Percentiles rank a stretch among this genome's conserved stretches.
phyloP scores from a whole-genome alignment of 1,284 basidiomycete species.

The Leccinum subrobustum region DNA sequence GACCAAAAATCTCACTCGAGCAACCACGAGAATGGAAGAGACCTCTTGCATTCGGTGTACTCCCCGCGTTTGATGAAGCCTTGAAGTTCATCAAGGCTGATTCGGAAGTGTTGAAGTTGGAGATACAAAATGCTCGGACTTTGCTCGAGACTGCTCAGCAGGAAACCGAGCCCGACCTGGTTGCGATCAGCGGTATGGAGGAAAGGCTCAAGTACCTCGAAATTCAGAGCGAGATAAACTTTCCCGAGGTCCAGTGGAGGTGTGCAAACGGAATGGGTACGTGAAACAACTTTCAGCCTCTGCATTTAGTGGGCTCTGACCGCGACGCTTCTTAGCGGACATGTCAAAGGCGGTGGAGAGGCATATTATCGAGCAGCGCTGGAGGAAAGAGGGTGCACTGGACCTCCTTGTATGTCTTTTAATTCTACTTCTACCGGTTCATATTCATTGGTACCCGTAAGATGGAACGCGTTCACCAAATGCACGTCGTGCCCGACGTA shows the following conservation, averaged over 20 bases:
- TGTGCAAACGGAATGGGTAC: constrained; percentile 75
- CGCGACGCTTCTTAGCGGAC: constrained; percentile 51
- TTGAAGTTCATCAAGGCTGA: constrained; percentile 62
- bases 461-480: constrained; percentile 91
- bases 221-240: constrained; percentile 70
- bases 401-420: constrained; percentile 72
- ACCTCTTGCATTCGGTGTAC: constrained; percentile 63
- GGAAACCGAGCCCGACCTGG: constrained; percentile 35
- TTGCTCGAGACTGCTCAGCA: constrained; percentile 34
- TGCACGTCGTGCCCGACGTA: constrained; percentile 89
- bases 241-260: constrained; percentile 76
- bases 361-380: constrained; percentile 79
- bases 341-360: constrained; percentile 71
- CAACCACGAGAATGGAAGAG: constrained; percentile 61
- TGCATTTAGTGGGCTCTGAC: background rate
- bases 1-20: constrained; percentile 50
- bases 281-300: constrained; percentile 29
- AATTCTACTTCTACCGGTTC: background rate
- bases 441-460: constrained; percentile 31
- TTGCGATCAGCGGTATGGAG: constrained; percentile 40
- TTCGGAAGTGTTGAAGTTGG: constrained; percentile 41
- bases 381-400: constrained; percentile 81
- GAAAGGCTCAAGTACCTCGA: constrained; percentile 50
- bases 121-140: constrained; percentile 43
- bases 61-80: constrained; percentile 85